Conservation (phyloP, 176 grass and related monocot genomes). For the Miscanthus lutarioriparius region DNA sequence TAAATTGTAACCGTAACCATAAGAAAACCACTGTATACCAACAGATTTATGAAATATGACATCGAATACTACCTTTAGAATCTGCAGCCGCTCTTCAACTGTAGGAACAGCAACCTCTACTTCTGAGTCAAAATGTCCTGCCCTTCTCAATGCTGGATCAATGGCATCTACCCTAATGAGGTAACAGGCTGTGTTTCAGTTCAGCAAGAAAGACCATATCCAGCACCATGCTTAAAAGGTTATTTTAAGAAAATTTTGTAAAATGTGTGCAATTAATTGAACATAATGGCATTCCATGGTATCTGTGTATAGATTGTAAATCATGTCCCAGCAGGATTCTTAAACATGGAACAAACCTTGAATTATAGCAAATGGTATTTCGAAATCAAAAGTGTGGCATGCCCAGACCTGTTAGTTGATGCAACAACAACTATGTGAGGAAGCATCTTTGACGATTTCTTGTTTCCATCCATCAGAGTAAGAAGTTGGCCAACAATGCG, state of each 20-base stretch:
- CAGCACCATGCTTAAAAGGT: not conserved
- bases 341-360: not conserved
- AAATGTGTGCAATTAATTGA: not conserved
- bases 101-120: constrained; percentile 83
- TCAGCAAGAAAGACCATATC: not conserved
- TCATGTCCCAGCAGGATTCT: not conserved
- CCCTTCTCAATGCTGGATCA: constrained; percentile 86
- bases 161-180: constrained; percentile 75
- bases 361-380: not conserved
- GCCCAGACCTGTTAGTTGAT: constrained; percentile 83
- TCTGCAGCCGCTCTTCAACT: constrained; percentile 70
- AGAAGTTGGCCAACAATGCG: constrained; percentile 89
- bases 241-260: not conserved
- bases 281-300: not conserved
- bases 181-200: constrained; percentile 1
- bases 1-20: constrained; percentile 10
- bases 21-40: not conserved
- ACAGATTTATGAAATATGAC: not conserved
- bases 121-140: constrained; percentile 88
- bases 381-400: constrained; percentile 1
- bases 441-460: constrained; percentile 53
- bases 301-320: not conserved
- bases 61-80: constrained; percentile 61
- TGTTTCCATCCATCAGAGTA: constrained; percentile 93
- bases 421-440: constrained; percentile 82